Percentiles rank a stretch among this genome's conserved stretches.
Conservation (phyloP, 2,329 filamentous ascomycete genomes). For the Scorias spongiosa region DNA sequence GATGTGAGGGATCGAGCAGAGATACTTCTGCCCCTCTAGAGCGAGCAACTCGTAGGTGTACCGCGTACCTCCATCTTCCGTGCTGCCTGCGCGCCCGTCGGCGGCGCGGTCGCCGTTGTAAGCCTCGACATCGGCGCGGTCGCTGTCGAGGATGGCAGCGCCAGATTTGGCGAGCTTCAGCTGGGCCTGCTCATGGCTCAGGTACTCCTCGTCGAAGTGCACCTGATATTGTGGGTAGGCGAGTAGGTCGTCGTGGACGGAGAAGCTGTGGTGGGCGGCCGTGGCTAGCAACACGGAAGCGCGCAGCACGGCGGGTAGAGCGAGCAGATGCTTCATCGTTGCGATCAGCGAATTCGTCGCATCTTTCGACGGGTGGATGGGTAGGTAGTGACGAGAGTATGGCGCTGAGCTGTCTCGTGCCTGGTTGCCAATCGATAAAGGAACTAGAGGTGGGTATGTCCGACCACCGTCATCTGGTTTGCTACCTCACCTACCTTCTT, state of each 20-base stretch:
- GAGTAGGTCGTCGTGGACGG: constrained; percentile 74
- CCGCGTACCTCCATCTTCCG: constrained; percentile 4
- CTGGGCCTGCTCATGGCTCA: constrained; percentile 55
- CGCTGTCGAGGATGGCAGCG: background rate
- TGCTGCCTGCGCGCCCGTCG: constrained; percentile 7
- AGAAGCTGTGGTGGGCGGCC: constrained; percentile 51
- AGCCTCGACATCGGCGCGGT: background rate
- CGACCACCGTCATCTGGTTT: too few relatives aligned
- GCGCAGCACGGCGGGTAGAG: constrained; percentile 31
- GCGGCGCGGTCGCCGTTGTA: constrained; percentile 3
- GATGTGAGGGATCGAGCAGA: constrained; percentile 71
- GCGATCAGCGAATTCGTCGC: background rate
- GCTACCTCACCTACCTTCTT: too few relatives aligned
- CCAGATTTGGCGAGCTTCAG: constrained; percentile 33
- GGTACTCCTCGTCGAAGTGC: constrained; percentile 51
- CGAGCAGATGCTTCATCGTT: constrained; percentile 32
- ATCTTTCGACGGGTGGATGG: too few relatives aligned
- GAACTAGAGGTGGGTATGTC: too few relatives aligned
- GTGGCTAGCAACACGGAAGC: constrained; percentile 28
- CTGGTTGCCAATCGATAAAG: too few relatives aligned
- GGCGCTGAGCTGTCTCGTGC: too few relatives aligned
- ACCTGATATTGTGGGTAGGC: constrained; percentile 81
- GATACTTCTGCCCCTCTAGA: constrained; percentile 53
- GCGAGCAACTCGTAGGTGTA: constrained; percentile 57
- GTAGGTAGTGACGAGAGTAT: too few relatives aligned